A percentile compares a stretch with the other conserved stretches of the same genome.
These are phyloP conservation scores for Penicillium salamii DNA, from an alignment of 495 filamentous ascomycete genomes.

Conservation along the genomic window DNA sequence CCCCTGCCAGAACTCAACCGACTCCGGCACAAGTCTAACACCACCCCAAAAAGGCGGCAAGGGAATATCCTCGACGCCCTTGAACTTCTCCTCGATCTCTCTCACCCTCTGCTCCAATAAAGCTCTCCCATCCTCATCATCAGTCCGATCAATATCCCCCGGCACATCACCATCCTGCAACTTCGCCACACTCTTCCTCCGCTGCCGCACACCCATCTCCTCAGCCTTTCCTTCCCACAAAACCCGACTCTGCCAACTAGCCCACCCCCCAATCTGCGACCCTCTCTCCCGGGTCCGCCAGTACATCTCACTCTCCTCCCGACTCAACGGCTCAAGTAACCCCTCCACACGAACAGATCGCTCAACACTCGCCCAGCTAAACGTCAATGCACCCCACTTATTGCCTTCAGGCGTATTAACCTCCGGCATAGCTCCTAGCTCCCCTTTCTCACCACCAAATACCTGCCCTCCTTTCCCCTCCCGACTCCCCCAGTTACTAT, in stretches of 20 bases:
- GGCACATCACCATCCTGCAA: conserved; percentile 32
- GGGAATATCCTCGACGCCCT: conserved; percentile 72
- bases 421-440: conserved; percentile 28
- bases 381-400: conserved; percentile 44
- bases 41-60: conserved; percentile 96
- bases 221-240: conserved; percentile 45
- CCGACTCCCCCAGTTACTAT: conserved; percentile 81
- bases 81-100: conserved; percentile 71
- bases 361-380: conserved; percentile 65
- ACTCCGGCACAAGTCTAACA: conserved; percentile 77
- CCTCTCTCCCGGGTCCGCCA: conserved; percentile 78
- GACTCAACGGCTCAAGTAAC: conserved; percentile 58
- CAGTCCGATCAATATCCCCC: conserved; percentile 59
- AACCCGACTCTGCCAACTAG: conserved; percentile 80
- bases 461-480: conserved; percentile 47
- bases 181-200: conserved; percentile 31
- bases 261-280: conserved; percentile 88
- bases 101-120: conserved; percentile 65
- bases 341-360: conserved; percentile 87
- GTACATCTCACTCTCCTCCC: conserved; percentile 81
- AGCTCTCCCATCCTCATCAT: conserved; percentile 59
- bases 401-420: conserved; percentile 25
- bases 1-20: conserved; percentile 94
- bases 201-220: conserved; percentile 21
- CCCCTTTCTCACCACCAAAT: conserved; percentile 22